These are phyloP conservation scores for Cryptomeria japonica DNA, from an alignment of 75 land plant genomes.

Conservation along the genomic window DNA sequence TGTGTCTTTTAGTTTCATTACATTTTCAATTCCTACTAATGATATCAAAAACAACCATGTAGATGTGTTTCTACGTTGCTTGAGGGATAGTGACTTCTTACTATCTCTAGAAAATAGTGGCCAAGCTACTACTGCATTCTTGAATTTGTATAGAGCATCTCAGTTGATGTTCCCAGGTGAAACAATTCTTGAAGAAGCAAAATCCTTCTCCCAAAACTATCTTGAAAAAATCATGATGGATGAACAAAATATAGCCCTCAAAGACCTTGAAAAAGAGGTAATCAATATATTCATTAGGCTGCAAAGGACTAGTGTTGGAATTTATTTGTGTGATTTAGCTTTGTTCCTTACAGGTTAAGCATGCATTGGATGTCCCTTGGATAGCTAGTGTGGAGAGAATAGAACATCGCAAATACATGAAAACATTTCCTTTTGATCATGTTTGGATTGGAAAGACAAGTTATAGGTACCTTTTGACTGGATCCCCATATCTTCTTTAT, in stretches of 20 bases:
- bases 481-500: not conserved
- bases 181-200: no score
- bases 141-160: no score
- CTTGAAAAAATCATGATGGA: not conserved
- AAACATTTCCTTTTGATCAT: conserved; percentile 29
- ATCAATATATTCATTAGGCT: conserved; percentile 9
- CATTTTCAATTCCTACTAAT: not conserved
- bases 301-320: not conserved
- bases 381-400: conserved; percentile 47
- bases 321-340: not conserved
- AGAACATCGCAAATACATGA: conserved; percentile 47
- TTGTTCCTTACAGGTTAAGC: conserved; percentile 46
- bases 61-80: conserved; percentile 14
- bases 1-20: not conserved
- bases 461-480: conserved; percentile 20
- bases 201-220: no score
- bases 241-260: conserved; percentile 12
- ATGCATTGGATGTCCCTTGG: conserved; percentile 52
- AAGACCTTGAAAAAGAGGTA: conserved; percentile 20
- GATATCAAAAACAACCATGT: not conserved
- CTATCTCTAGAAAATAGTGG: conserved; percentile 12
- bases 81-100: not conserved
- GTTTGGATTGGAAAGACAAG: conserved; percentile 19
- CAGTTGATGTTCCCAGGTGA: no score
- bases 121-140: conserved; percentile 9